Base-by-base conservation (phyloP, 1,284 basidiomycete species). In the Ceratobasidium sp. region DNA sequence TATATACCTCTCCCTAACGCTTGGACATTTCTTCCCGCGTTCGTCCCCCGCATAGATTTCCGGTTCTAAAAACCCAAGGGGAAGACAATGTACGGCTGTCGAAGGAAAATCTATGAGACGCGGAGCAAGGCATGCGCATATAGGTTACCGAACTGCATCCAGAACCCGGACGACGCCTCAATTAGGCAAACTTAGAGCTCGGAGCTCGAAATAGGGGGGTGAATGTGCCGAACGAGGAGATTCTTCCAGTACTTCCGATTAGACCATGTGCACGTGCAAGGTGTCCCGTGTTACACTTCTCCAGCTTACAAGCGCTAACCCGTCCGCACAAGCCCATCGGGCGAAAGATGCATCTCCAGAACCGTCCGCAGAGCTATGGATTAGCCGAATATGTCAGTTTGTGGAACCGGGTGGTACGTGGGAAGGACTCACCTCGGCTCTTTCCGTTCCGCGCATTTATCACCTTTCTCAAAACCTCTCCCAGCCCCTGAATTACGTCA, bases 241-340 rank as follows among this genome's bases (percentile, higher is more conserved):
- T 41, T 41, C 36, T 11, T 11, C 36, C 36, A 41, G 36, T 41
- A 41, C 36, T 41, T 41, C 36, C 36, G 36, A 41, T 11, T 41
- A 41, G 36, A 5, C 6, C 6, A 41, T 41, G 36, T 41, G 36
- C 36, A 41, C 36, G 11, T 41, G 36, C 11, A 41, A 41, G 36
- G 36, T 5, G 4, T 41, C 11, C 11, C 36, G 36, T 41, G 36
- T 56, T 41, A 45, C 14, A 45, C 6, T 69, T 48, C 36, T 11
- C 47, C 48, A 72, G 69, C 69, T 72, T 31, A 72, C 57, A 50
- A 72, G 69, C 48, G 69, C 56, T 11, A 66, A 44, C 24, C 57
- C 15, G 29, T 63, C 53, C 11, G 36, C 50, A 8, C 45, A 75
- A 15, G 44, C 57, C 47, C 14, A 75, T 76, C 48, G 78, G 75